Evolutionary conservation across 2,329 filamentous ascomycete genomes (phyloP).

Genomic region (Biscogniauxia sp.): DNA sequence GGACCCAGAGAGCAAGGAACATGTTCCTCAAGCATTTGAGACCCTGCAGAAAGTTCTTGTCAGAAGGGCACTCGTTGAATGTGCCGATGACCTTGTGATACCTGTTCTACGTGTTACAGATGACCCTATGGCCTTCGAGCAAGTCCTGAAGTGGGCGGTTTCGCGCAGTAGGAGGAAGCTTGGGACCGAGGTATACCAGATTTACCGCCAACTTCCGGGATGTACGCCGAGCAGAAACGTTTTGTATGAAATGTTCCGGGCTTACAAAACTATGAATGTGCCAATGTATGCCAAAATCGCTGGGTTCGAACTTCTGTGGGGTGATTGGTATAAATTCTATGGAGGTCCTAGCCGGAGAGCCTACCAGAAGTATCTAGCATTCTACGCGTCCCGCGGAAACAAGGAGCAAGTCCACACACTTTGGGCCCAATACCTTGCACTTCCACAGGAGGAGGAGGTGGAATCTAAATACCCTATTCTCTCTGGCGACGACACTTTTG

Average conservation of each 20-base stretch:
- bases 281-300: conserved; percentile 36
- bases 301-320: conserved; percentile 45
- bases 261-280: conserved; percentile 30
- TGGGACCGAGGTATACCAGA: conserved; percentile 43
- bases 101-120: conserved; percentile 41
- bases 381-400: conserved; percentile 49
- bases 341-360: conserved; percentile 41
- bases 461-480: conserved; percentile 34
- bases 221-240: conserved; percentile 37
- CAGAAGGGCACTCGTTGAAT: conserved; percentile 28
- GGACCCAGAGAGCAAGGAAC: conserved; percentile 3
- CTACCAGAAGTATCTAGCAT: conserved; percentile 48
- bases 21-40: conserved; percentile 17
- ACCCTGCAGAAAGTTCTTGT: conserved; percentile 29
- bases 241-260: conserved; percentile 44
- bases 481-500: conserved; percentile 39
- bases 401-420: conserved; percentile 43
- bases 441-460: conserved; percentile 30
- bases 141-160: conserved; percentile 38
- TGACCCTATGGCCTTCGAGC: conserved; percentile 41
- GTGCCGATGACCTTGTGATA: conserved; percentile 26
- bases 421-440: conserved; percentile 42
- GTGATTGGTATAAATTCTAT: conserved; percentile 47
- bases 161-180: conserved; percentile 29
- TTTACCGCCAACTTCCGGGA: conserved; percentile 43